Conservation (phyloP, 805 yeast species). For the Lachancea cidri region DNA sequence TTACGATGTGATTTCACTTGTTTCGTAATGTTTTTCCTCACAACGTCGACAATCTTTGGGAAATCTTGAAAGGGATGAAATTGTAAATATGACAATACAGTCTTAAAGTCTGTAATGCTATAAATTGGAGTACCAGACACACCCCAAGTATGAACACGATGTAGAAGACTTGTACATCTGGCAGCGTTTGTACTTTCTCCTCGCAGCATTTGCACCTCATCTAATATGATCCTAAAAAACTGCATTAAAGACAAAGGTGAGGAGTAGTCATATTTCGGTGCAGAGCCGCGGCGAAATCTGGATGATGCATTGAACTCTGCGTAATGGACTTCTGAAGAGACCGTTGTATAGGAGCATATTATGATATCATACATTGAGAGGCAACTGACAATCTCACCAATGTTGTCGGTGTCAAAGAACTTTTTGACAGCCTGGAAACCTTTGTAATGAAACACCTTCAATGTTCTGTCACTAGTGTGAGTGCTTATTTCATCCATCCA, state of each 20-base stretch:
- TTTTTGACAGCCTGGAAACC: conserved; percentile 45
- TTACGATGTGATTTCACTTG: background rate
- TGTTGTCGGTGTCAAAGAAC: conserved; percentile 15
- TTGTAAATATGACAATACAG: conserved; percentile 63
- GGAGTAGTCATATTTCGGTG: conserved; percentile 48
- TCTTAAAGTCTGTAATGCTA: conserved; percentile 60
- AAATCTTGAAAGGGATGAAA: conserved; percentile 55
- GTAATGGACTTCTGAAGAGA: conserved; percentile 71
- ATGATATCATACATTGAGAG: conserved; percentile 68
- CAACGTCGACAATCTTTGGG: conserved; percentile 14
- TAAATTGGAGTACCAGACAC: conserved; percentile 93
- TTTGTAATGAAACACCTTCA: conserved; percentile 57
- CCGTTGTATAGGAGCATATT: conserved; percentile 66
- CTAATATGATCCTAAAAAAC: conserved; percentile 86
- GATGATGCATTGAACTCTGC: conserved; percentile 62
- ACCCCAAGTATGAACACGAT: conserved; percentile 92
- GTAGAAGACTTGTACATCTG: conserved; percentile 69
- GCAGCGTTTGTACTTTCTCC: conserved; percentile 67
- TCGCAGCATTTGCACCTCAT: conserved; percentile 93
- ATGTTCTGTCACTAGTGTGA: conserved; percentile 37
- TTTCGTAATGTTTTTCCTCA: conserved; percentile 1
- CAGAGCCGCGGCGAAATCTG: conserved; percentile 29
- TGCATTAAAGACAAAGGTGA: conserved; percentile 79
- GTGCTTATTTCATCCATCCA: conserved; percentile 71
- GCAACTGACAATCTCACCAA: conserved; percentile 41